Conservation (phyloP, 805 yeast species). For the Candida maltosa region DNA sequence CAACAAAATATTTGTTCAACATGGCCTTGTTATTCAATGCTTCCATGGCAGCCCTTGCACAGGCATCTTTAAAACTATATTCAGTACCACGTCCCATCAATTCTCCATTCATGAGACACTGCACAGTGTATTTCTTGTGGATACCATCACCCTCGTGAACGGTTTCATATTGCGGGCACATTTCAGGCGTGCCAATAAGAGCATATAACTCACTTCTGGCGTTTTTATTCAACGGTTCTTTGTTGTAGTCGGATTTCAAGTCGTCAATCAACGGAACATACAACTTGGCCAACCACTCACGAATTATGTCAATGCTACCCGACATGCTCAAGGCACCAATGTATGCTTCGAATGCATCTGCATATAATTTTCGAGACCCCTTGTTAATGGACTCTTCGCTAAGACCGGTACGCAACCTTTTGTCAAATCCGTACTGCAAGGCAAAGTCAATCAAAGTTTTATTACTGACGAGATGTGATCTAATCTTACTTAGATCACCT, state of each 20-base stretch:
- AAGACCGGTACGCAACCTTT: conserved; percentile 48
- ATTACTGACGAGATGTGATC: conserved; percentile 73
- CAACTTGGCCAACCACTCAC: conserved; percentile 54
- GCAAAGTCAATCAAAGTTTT: conserved; percentile 71
- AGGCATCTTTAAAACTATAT: conserved; percentile 69
- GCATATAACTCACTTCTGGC: conserved; percentile 81
- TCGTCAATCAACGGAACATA: conserved; percentile 43
- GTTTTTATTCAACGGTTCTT: conserved; percentile 47
- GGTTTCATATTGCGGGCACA: conserved; percentile 57
- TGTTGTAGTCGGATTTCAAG: conserved; percentile 28
- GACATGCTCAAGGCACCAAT: conserved; percentile 79
- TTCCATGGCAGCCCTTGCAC: conserved; percentile 78
- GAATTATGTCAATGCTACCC: conserved; percentile 46
- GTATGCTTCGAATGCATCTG: conserved; percentile 93
- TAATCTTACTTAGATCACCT: conserved; percentile 71
- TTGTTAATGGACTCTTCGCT: conserved; percentile 42
- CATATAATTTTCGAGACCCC: conserved; percentile 68
- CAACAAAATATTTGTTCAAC: conserved; percentile 60
- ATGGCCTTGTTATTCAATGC: conserved; percentile 59
- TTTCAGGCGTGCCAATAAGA: conserved; percentile 70
- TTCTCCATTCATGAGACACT: conserved; percentile 63
- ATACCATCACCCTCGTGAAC: conserved; percentile 44
- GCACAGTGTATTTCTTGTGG: conserved; percentile 55
- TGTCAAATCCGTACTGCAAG: conserved; percentile 60
- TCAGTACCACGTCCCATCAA: conserved; percentile 73